Percentiles rank a stretch among this genome's conserved stretches.
Evolutionary conservation across 208 protist genomes (phyloP).

Genomic region (Trypanosoma caninum): DNA sequence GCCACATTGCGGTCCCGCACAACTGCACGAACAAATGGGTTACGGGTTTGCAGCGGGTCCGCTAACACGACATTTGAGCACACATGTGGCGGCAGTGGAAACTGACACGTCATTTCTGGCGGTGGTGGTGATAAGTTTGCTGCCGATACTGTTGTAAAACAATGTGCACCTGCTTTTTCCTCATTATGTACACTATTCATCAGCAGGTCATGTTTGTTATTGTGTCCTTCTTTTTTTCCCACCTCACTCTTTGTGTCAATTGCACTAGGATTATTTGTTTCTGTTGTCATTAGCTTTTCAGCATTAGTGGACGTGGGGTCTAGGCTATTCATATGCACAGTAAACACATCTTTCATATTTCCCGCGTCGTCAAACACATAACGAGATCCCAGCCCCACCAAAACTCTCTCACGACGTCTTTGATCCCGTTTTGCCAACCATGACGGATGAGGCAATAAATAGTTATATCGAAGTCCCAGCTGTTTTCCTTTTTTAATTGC

Average conservation of each 20-base stretch:
- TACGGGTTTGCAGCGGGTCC: conserved; percentile 40
- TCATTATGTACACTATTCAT: too few species aligned
- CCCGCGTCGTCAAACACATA: conserved; percentile 70
- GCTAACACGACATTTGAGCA: conserved; percentile 32
- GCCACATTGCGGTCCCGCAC: conserved; percentile 53
- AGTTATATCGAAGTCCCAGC: conserved; percentile 81
- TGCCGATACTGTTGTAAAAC: background rate
- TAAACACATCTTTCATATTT: conserved; percentile 49
- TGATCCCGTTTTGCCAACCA: conserved; percentile 76
- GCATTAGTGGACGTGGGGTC: background rate
- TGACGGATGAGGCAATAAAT: conserved; percentile 78
- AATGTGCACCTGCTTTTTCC: too few species aligned
- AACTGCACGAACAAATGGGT: conserved; percentile 43
- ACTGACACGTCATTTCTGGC: background rate
- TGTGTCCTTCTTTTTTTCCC: too few species aligned
- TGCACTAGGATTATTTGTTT: too few species aligned
- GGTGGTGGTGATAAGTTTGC: background rate
- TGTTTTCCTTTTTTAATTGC: conserved; percentile 81
- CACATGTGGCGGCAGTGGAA: background rate
- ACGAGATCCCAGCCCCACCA: conserved; percentile 67
- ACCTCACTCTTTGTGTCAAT: too few species aligned
- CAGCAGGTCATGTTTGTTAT: too few species aligned
- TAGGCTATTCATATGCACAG: conserved; percentile 27
- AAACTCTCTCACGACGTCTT: conserved; percentile 50
- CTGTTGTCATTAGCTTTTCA: too few species aligned